These are phyloP conservation scores for Graphiopsis chlorocephala DNA, from an alignment of 2,329 filamentous ascomycete genomes.

Conservation along the genomic window DNA sequence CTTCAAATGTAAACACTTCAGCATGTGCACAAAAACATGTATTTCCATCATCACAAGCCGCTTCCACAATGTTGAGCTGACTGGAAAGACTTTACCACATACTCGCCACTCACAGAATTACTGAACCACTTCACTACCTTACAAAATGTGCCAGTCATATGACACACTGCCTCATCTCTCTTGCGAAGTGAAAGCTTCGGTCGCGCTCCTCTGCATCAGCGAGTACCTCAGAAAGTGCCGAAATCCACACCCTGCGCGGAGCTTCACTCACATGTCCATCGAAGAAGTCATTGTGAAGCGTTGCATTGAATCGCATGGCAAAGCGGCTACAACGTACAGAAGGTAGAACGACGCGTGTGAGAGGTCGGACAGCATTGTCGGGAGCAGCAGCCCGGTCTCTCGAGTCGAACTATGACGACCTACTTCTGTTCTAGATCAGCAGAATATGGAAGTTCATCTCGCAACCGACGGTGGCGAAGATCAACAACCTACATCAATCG, in stretches of 20 bases:
- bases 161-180: not conserved
- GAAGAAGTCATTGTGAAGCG: not conserved
- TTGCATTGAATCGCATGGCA: slow-evolving; percentile 3
- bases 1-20: not conserved
- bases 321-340: not conserved
- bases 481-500: not conserved
- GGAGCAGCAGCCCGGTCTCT: not conserved
- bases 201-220: not conserved
- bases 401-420: not conserved
- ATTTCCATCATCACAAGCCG: not conserved
- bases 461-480: not conserved
- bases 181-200: not conserved
- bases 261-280: not conserved
- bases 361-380: not conserved
- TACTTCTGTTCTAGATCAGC: not conserved
- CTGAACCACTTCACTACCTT: not conserved
- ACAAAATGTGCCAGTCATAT: not conserved
- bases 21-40: not conserved
- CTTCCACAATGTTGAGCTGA: not conserved
- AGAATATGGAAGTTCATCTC: not conserved
- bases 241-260: not conserved
- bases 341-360: not conserved
- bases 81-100: too few relatives aligned
- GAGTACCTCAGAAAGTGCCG: not conserved
- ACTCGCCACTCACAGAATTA: too few relatives aligned